Conservation (phyloP, 495 filamentous ascomycete species). For the Penicillium salamii region DNA sequence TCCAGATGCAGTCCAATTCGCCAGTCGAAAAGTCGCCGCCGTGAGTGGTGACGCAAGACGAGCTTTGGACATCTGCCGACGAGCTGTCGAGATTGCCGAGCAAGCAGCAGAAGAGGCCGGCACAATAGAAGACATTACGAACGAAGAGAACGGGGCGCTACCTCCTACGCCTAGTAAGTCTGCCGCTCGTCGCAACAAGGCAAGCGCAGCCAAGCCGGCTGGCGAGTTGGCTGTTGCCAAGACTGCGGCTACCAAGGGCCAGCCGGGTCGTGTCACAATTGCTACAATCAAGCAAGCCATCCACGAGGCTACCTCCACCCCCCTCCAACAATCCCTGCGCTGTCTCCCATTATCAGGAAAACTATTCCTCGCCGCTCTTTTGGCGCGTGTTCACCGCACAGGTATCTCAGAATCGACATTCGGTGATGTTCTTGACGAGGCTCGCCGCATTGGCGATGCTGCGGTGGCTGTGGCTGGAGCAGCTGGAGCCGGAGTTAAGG, state of each 20-base stretch:
- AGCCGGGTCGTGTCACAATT: conserved; percentile 73
- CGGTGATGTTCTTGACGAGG: conserved; percentile 90
- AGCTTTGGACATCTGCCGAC: conserved; percentile 90
- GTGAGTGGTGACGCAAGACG: conserved; percentile 92
- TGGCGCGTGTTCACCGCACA: conserved; percentile 74
- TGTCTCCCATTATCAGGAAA: conserved; percentile 77
- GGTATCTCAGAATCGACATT: conserved; percentile 84
- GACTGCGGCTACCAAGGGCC: conserved; percentile 23
- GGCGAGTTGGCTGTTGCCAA: conserved; percentile 12
- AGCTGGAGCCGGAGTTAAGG: conserved; percentile 38
- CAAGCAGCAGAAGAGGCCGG: conserved; percentile 50
- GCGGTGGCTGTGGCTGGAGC: conserved; percentile 46
- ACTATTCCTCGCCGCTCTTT: conserved; percentile 76
- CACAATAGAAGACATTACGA: conserved; percentile 17
- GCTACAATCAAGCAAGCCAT: conserved; percentile 91
- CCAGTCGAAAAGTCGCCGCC: conserved; percentile 91
- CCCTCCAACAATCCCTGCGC: conserved; percentile 83
- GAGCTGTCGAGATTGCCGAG: conserved; percentile 95
- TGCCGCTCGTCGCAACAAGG: conserved; percentile 31
- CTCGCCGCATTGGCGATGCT: conserved; percentile 65
- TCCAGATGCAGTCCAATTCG: conserved; percentile 92
- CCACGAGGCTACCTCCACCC: conserved; percentile 88
- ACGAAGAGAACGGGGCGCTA: conserved; percentile 33
- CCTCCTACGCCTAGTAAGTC: conserved; percentile 49
- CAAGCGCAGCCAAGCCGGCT: conserved; percentile 13